Base-by-base conservation (phyloP, 208 protist species). In the Baffinella frigidus region DNA sequence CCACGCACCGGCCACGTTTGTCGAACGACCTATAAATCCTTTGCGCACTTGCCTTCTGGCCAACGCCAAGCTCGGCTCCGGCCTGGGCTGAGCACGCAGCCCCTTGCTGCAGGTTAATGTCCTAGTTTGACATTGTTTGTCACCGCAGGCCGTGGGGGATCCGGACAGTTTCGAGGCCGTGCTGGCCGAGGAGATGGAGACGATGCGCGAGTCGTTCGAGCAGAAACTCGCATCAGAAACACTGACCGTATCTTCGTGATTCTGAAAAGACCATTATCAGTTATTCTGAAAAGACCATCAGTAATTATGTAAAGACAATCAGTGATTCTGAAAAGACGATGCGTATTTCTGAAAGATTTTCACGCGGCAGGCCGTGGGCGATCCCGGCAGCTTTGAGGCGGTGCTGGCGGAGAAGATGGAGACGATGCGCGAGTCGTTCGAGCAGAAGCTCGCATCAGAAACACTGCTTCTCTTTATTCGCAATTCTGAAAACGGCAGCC, bases 391-490 rank as follows among this genome's bases (percentile, higher is more conserved):
- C 10, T 87, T 87, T 35, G 77, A 87, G 50, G 77, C 77, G n/a
- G 77, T 87, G 48, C 50, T 87, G 0, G 77, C 77, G 33, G 77
- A 87, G 50, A 43, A 87, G 38, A 87, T 87, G 77, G 24, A 45
- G 30, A 36, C 50, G 43, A 87, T 87, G 77, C 43, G 77, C 43
- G 77, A 87, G 50, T 17, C 77, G 5, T 87, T 87, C 44, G 77
- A 87, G 50, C 77, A 87, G 77, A 87, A 87, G 77, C 27, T 87
- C 77, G n/a, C n/a, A n/a, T n/a, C n/a, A n/a, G n/a, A n/a, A n/a
- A n/a, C n/a, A n/a, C n/a, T n/a, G n/a, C n/a, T n/a, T n/a, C n/a
- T n/a, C n/a, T n/a, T n/a, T n/a, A n/a, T n/a, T n/a, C n/a, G n/a
- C n/a, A n/a, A n/a, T n/a, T n/a, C n/a, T n/a, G n/a, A n/a, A n/a